Percentiles rank a stretch among this genome's conserved stretches.
Conservation (phyloP, 2,329 filamentous ascomycete genomes). For the Raffaelea albimanens region DNA sequence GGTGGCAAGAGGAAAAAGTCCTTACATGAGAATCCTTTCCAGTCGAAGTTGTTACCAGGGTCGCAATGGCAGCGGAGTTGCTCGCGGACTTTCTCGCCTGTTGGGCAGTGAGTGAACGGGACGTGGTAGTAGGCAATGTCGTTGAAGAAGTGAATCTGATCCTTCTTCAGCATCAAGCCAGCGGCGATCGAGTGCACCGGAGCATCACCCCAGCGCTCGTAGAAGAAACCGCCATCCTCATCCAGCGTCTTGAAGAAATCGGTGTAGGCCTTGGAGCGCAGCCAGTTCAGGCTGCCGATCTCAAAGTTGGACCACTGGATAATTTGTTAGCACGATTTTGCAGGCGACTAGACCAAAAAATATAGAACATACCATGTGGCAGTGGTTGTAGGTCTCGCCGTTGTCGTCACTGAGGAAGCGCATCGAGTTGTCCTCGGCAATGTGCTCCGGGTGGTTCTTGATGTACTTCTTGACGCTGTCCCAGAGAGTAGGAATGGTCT, state of each 20-base stretch:
- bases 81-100: constrained; percentile 71
- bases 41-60: constrained; percentile 95
- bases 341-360: background rate
- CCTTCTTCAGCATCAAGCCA: constrained; percentile 75
- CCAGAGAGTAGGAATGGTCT: constrained; percentile 95
- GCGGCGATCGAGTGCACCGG: constrained; percentile 98
- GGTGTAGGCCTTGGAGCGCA: constrained; percentile 77
- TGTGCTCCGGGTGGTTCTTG: constrained; percentile 77
- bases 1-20: background rate
- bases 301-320: constrained; percentile 98
- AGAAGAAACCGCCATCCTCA: constrained; percentile 92
- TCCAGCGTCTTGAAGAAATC: constrained; percentile 90
- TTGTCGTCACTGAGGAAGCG: constrained; percentile 84
- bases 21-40: constrained; percentile 96
- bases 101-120: constrained; percentile 95
- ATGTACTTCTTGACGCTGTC: constrained; percentile 94
- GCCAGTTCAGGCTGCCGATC: constrained; percentile 87
- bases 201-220: constrained; percentile 96
- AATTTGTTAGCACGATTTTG: constrained; percentile 15
- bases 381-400: constrained; percentile 90
- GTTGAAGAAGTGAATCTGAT: constrained; percentile 97
- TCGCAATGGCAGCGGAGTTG: constrained; percentile 92
- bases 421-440: constrained; percentile 78
- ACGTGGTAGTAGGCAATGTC: constrained; percentile 98
- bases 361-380: constrained; percentile 79